Evolutionary conservation across 306 rosid species (phyloP).

Genomic region (Cucurbita maxima): DNA sequence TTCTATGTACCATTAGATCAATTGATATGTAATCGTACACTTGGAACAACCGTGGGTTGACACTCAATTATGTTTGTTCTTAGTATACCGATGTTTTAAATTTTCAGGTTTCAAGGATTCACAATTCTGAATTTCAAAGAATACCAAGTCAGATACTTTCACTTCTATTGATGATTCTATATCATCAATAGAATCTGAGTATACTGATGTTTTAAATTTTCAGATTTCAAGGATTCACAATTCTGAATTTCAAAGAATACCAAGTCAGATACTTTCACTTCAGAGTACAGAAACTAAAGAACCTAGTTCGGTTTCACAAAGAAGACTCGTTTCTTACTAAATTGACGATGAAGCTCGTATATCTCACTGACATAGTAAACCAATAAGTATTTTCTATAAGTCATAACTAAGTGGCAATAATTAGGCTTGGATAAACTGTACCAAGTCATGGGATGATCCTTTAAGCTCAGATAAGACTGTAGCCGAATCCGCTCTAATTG

Average conservation of each 20-base stretch:
- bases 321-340: background rate
- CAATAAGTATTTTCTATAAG: background rate
- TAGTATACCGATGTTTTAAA: too few relatives aligned
- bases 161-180: background rate
- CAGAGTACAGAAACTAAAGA: background rate
- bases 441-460: constrained; percentile 93
- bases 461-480: constrained; percentile 61
- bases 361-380: background rate
- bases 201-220: background rate
- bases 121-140: too few relatives aligned
- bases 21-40: background rate
- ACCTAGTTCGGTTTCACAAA: background rate
- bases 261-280: background rate
- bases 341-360: background rate
- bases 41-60: background rate
- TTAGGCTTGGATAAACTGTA: constrained; percentile 17
- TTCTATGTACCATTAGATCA: background rate
- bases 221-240: background rate
- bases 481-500: constrained; percentile 91
- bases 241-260: background rate
- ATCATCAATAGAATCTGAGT: too few relatives aligned
- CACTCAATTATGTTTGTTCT: too few relatives aligned
- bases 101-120: too few relatives aligned
- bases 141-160: too few relatives aligned
- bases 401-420: background rate